A percentile compares a stretch with the other conserved stretches of the same genome.
These are phyloP conservation scores for Cenchrus fungigraminus DNA, from an alignment of 176 grass and related monocot genomes.

Conservation along the genomic window DNA sequence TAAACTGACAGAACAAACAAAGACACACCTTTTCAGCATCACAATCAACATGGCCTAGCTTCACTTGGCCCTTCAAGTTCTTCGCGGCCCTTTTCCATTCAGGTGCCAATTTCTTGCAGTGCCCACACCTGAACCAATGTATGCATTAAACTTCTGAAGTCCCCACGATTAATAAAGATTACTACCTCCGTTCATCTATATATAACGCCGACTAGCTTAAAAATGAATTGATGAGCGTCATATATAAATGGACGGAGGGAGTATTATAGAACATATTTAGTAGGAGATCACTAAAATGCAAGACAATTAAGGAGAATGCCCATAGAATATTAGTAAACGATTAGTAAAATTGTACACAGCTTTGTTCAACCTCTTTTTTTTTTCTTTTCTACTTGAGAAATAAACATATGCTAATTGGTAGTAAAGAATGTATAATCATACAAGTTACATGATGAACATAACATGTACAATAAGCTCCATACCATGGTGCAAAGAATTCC, in stretches of 20 bases:
- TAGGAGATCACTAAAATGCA: no score
- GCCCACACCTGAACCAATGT: constrained; percentile 76
- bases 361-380: not conserved
- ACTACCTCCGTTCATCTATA: no score
- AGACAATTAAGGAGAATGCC: not conserved
- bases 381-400: not conserved
- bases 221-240: no score
- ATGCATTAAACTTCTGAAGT: constrained; percentile 18
- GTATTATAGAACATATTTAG: constrained; percentile 8
- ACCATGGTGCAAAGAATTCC: constrained; percentile 99
- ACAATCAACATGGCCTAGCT: constrained; percentile 97
- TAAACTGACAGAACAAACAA: not conserved
- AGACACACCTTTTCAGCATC: constrained; percentile 85
- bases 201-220: no score
- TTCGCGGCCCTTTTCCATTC: constrained; percentile 98
- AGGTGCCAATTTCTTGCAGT: constrained; percentile 99
- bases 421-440: constrained; percentile 18
- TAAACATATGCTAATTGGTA: not conserved
- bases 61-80: constrained; percentile 95
- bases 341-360: not conserved
- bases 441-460: constrained; percentile 23
- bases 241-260: not conserved
- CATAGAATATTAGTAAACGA: constrained; percentile 6
- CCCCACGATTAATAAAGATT: constrained; percentile 1
- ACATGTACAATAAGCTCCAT: constrained; percentile 35